Base-by-base conservation (phyloP, 257 asterid species). In the Fraxinus cuspidata region DNA sequence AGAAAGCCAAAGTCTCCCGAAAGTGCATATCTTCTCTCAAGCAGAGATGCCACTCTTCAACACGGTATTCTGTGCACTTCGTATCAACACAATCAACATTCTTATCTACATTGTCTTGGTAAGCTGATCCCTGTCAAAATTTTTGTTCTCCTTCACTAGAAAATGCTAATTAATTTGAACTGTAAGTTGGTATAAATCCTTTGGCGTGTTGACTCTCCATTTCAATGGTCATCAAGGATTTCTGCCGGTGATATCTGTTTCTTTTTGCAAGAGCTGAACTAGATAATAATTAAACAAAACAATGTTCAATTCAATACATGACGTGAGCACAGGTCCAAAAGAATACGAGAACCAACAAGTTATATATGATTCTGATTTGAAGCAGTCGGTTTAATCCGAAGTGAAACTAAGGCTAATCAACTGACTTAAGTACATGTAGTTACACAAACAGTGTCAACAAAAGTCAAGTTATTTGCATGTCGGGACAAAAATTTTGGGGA, bases 201-300 rank as follows among this genome's bases (percentile, higher is more conserved):
- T 96, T 96, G 66, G 99, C 98, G 71, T 96, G 99, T 68, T 93
- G 99, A 88, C 97, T 93, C 86, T 96, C 99, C 98, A 96, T 90
- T 87, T 96, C 99, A 28, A 96, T 92, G 58, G 90, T 81, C 92
- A 89, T 88, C 87, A 93, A 77, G 0, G 99, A 93, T 73, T 96
- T 96, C 74, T 93, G 97, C 70, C 99, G 81, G 18, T 93, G 97
- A 70, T 96, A 92, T 82, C 90, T 84, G 47, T 90, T 93, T 84
- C 98, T 89, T 86, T 92, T 92, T 35, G 96, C 96, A 70, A 93
- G 87, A 77, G 98, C 98, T 96, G 92, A 13, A 23, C 68, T 10
- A 12, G 69, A 27, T 11, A 9, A 27, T 25, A 53, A 23, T 25
- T 11, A 25, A 58, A 53, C 3, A 53, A n/a, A 51, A 7, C 32